Base-by-base conservation (phyloP, 2,329 filamentous ascomycete species). In the Paraconiothyrium brasiliense region DNA sequence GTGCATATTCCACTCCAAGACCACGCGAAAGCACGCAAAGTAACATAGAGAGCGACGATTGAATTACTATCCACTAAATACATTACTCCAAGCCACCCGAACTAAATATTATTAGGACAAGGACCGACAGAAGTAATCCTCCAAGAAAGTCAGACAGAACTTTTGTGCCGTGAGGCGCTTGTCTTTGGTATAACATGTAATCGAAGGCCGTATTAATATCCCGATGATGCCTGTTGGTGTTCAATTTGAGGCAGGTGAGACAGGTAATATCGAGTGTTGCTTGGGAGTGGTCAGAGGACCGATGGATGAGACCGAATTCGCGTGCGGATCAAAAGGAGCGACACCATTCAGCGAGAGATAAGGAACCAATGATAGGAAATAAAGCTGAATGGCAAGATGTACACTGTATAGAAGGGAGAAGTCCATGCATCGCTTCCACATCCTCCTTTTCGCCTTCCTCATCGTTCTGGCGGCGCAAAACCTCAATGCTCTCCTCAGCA, bases 131-230 rank as follows among this genome's bases (percentile, higher is more conserved):
- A 43, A 52, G 11, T 14, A 13, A 37, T 41, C 43, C 39, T 35
- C 24, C 37, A 52, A 34, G n/a, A 20, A 58, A 51, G 46, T 6
- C 14, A 44, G 16, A 50, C 22, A 34, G 34, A 27, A 58, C 54
- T 54, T 70, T 67, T 67, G 61, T 67, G 66, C 68, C 66, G 68
- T 57, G 68, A 66, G 68, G 66, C 68, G 54, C 62, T 63, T 59
- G 57, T 65, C 57, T 68, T 64, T 70, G 60, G 63, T 66, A 61
- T 64, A 64, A 54, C 22, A 34, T 62, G 22, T 57, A 51, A 52
- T n/a, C n/a, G 7, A n/a, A 44, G 20, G 41, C 54, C 57, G 37
- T n/a, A 46, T 69, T 61, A 27, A 63, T 66, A 63, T 63, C 63
- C 63, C 60, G 24, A 39, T 35, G 16, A 41, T 56, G 61, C 58